These are phyloP conservation scores for Chionographis japonica DNA, from an alignment of 106 monocot species.

Conservation along the genomic window DNA sequence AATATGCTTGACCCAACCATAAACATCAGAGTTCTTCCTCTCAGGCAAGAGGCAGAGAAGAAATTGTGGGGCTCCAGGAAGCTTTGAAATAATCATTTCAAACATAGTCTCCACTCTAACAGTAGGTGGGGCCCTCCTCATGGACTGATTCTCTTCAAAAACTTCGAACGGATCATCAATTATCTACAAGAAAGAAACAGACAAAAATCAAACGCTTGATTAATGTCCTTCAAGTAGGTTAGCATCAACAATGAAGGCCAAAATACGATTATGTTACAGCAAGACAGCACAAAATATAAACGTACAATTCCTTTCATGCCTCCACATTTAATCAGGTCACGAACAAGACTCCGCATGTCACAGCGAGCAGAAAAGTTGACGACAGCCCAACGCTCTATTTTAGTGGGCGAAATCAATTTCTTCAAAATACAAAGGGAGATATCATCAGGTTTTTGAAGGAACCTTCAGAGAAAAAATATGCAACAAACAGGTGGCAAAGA, in stretches of 20 bases:
- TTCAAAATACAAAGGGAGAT: slow-evolving; percentile 18
- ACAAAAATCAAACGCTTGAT: no score
- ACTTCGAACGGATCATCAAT: slow-evolving; percentile 60
- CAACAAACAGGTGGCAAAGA: not conserved
- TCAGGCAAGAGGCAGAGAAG: slow-evolving; percentile 84
- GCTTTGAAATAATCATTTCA: slow-evolving; percentile 39
- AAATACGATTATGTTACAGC: not conserved
- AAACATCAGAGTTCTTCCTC: slow-evolving; percentile 80
- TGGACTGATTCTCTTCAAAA: slow-evolving; percentile 55
- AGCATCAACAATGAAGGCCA: no score
- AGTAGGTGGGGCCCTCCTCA: slow-evolving; percentile 44
- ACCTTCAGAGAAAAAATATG: not conserved
- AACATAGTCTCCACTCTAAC: slow-evolving; percentile 81
- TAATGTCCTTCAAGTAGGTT: no score
- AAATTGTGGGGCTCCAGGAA: slow-evolving; percentile 68
- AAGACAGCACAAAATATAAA: not conserved
- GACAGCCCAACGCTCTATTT: slow-evolving; percentile 66
- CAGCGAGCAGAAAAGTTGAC: slow-evolving; percentile 91
- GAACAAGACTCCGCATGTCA: slow-evolving; percentile 40
- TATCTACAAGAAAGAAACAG: slow-evolving; percentile 19
- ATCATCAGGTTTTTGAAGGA: not conserved
- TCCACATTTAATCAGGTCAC: slow-evolving; percentile 71
- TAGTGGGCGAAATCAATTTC: slow-evolving; percentile 50
- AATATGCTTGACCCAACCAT: slow-evolving; percentile 39
- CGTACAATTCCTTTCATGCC: slow-evolving; percentile 84